phyloP scores from a whole-genome alignment of 1,139 yeast species.

The Blastobotrys indianensis region DNA sequence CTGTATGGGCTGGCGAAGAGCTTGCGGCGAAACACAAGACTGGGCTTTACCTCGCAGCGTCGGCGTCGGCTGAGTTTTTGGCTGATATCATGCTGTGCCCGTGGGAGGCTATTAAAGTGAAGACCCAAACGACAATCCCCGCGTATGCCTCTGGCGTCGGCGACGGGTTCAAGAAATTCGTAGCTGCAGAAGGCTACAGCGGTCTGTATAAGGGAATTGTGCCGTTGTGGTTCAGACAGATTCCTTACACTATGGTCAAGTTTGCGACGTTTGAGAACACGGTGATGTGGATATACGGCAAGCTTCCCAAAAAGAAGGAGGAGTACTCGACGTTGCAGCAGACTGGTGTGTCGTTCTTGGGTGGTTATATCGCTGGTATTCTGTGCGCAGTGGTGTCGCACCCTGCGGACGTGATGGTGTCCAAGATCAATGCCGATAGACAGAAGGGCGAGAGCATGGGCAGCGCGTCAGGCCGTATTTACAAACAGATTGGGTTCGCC shows the following conservation, averaged over 20 bases:
- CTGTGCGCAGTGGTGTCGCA: slow-evolving; percentile 91
- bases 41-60: slow-evolving; percentile 71
- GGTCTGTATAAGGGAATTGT: slow-evolving; percentile 78
- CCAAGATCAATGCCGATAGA: slow-evolving; percentile 77
- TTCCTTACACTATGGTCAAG: slow-evolving; percentile 95
- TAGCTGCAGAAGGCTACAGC: slow-evolving; percentile 63
- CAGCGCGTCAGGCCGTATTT: slow-evolving; percentile 65
- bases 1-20: slow-evolving; percentile 62
- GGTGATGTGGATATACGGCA: slow-evolving; percentile 41
- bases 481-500: slow-evolving; percentile 70
- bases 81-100: slow-evolving; percentile 91
- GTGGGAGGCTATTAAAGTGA: slow-evolving; percentile 87
- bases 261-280: slow-evolving; percentile 89
- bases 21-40: slow-evolving; percentile 61
- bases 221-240: slow-evolving; percentile 92
- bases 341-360: slow-evolving; percentile 87
- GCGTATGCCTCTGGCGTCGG: slow-evolving; percentile 60
- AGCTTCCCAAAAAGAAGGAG: slow-evolving; percentile 32
- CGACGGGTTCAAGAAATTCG: slow-evolving; percentile 62
- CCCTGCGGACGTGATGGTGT: slow-evolving; percentile 96
- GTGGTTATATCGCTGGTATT: slow-evolving; percentile 95
- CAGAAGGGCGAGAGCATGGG: slow-evolving; percentile 59
- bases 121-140: slow-evolving; percentile 87
- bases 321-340: slow-evolving; percentile 60
- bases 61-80: slow-evolving; percentile 87